A percentile compares a stretch with the other conserved stretches of the same genome.
phyloP scores from a whole-genome alignment of 345 rosid species.

The Dipteronia sinensis region DNA sequence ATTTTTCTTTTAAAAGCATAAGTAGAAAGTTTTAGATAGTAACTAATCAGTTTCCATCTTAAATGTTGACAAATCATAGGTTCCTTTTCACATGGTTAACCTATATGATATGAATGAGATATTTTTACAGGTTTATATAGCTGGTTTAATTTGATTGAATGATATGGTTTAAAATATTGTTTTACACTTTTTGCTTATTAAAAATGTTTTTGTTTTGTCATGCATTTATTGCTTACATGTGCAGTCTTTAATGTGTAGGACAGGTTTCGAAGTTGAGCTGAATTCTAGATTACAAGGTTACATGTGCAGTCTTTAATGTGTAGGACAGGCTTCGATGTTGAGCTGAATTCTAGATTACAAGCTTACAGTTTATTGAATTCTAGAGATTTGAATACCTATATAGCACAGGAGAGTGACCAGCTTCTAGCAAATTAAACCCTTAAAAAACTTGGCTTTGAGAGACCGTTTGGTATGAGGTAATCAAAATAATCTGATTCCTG shows the following conservation, averaged over 20 bases:
- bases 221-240: too few relatives aligned
- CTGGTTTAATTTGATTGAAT: not conserved
- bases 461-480: too few relatives aligned
- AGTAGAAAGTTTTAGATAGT: too few relatives aligned
- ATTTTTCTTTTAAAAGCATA: too few relatives aligned
- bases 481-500: too few relatives aligned
- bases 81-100: not conserved
- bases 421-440: constrained; percentile 28
- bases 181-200: too few relatives aligned
- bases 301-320: not conserved
- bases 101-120: not conserved
- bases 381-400: constrained; percentile 23
- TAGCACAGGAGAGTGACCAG: constrained; percentile 30
- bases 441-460: constrained; percentile 55
- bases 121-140: not conserved
- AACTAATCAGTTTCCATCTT: too few relatives aligned
- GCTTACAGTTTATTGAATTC: constrained; percentile 42
- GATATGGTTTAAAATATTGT: not conserved
- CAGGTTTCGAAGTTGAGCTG: too few relatives aligned
- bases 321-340: constrained; percentile 47
- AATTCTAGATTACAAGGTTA: too few relatives aligned
- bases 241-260: too few relatives aligned
- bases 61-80: too few relatives aligned
- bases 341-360: constrained; percentile 35
- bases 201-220: too few relatives aligned